A percentile compares a stretch with the other conserved stretches of the same genome.
phyloP scores from a whole-genome alignment of 345 rosid genomes.

The Salix dunnii region DNA sequence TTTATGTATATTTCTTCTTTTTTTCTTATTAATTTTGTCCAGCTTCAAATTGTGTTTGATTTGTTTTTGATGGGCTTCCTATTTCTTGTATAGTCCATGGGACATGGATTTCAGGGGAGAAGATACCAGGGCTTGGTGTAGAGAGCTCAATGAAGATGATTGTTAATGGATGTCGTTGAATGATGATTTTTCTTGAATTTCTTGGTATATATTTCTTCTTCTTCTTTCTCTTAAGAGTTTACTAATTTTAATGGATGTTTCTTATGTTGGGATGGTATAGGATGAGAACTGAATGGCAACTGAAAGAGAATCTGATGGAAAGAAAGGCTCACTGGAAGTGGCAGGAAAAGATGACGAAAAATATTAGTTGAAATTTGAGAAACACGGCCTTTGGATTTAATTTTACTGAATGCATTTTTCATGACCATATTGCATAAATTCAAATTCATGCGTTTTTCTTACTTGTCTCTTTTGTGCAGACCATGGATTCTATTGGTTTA shows the following conservation, averaged over 20 bases:
- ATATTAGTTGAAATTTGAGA: no score
- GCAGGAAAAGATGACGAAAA: no score
- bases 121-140: slow-evolving; percentile 56
- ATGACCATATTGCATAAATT: no score
- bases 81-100: slow-evolving; percentile 65
- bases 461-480: no score
- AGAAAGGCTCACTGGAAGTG: no score
- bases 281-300: slow-evolving; percentile 6
- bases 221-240: no score
- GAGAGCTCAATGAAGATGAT: slow-evolving; percentile 64
- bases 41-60: background rate
- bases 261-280: slow-evolving; percentile 9
- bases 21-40: no score
- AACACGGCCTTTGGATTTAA: no score
- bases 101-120: slow-evolving; percentile 77
- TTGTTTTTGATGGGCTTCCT: slow-evolving; percentile 13
- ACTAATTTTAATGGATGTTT: background rate
- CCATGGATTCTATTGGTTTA: no score
- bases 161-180: background rate
- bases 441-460: no score
- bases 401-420: no score
- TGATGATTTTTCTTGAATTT: slow-evolving; percentile 8
- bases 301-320: slow-evolving; percentile 6
- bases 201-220: background rate
- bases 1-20: no score